Conservation (phyloP, 75 land plant species). For the Sequoiadendron giganteum region DNA sequence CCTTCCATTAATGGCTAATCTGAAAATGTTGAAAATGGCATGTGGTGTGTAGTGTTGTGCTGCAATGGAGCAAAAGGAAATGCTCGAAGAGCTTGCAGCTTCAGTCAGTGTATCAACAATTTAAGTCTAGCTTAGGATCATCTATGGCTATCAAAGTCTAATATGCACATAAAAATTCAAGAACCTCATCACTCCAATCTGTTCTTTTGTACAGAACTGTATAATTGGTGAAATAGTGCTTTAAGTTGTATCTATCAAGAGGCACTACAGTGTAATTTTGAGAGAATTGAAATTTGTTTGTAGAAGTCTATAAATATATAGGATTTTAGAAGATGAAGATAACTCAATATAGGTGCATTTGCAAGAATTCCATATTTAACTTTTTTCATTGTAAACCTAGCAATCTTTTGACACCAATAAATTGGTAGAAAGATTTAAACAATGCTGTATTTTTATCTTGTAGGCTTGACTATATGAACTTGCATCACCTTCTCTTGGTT, state of each 20-base stretch:
- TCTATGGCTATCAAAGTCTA: background rate
- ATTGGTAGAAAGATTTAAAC: background rate
- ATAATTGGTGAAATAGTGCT: background rate
- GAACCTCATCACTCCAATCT: background rate
- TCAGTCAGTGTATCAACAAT: conserved; percentile 46
- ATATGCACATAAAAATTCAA: background rate
- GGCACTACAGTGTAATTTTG: background rate
- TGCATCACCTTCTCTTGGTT: background rate
- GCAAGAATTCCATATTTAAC: background rate
- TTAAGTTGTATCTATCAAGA: background rate
- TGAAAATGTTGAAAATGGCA: conserved; percentile 5
- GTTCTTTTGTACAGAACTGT: background rate
- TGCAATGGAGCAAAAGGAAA: conserved; percentile 92
- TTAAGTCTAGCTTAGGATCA: conserved; percentile 16
- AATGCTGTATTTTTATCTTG: background rate
- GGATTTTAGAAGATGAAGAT: background rate
- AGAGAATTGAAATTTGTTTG: background rate
- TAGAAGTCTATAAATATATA: background rate
- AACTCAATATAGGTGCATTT: background rate
- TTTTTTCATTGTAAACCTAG: background rate
- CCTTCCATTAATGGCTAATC: background rate
- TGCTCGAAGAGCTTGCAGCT: conserved; percentile 85
- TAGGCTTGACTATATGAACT: no score
- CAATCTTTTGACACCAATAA: background rate
- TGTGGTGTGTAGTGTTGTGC: conserved; percentile 64